phyloP scores from a whole-genome alignment of 106 monocot species.

The Cymbidium sinense region DNA sequence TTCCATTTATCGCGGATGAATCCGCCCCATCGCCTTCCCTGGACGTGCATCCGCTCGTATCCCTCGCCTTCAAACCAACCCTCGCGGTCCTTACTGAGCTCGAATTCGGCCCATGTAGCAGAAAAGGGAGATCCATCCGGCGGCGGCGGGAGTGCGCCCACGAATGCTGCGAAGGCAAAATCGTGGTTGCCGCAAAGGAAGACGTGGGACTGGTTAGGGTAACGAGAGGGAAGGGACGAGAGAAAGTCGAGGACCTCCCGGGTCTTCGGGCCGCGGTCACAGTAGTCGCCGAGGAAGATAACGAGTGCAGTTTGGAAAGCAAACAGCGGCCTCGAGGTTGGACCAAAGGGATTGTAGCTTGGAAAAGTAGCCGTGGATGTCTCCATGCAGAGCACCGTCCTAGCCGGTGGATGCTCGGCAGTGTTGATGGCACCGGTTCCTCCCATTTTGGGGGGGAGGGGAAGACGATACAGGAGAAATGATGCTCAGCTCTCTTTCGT shows the following conservation, averaged over 20 bases:
- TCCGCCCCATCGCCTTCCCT: slow-evolving; percentile 92
- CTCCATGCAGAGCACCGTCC: slow-evolving; percentile 61
- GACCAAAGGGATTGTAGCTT: slow-evolving; percentile 67
- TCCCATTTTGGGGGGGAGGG: background rate
- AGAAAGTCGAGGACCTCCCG: slow-evolving; percentile 75
- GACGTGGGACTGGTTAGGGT: slow-evolving; percentile 76
- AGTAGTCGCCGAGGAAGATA: slow-evolving; percentile 98
- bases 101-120: slow-evolving; percentile 81
- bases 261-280: slow-evolving; percentile 84
- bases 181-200: slow-evolving; percentile 99
- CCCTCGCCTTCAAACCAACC: slow-evolving; percentile 91
- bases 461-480: background rate
- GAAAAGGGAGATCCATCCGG: slow-evolving; percentile 42
- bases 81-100: slow-evolving; percentile 58
- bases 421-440: background rate
- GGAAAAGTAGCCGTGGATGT: slow-evolving; percentile 53
- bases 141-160: slow-evolving; percentile 71
- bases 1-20: slow-evolving; percentile 55
- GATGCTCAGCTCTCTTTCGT: background rate
- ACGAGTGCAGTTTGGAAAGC: slow-evolving; percentile 72
- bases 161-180: slow-evolving; percentile 92
- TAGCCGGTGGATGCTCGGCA: background rate
- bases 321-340: slow-evolving; percentile 56
- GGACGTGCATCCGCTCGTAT: slow-evolving; percentile 72
- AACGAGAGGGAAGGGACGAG: slow-evolving; percentile 54